Percentiles rank a stretch among this genome's conserved stretches.
Evolutionary conservation across 169 alveolate genomes (phyloP).

Genomic region (Prorocentrum cordatum): DNA sequence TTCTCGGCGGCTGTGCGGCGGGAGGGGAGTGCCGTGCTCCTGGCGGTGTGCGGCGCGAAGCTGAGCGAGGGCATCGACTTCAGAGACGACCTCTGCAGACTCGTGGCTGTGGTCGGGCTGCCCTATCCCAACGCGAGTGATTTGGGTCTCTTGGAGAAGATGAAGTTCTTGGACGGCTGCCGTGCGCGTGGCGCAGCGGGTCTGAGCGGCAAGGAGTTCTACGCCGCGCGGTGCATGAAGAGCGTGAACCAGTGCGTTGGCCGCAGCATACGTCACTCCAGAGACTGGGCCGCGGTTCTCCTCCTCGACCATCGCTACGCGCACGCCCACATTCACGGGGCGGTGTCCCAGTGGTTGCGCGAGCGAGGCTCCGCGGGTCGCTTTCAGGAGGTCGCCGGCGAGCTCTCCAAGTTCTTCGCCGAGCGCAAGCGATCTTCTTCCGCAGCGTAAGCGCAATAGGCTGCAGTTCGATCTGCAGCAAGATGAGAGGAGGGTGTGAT

Average conservation of each 20-base stretch:
- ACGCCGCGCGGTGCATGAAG: constrained; percentile 76
- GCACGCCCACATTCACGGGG: not conserved
- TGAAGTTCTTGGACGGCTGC: constrained; percentile 45
- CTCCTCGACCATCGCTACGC: constrained; percentile 81
- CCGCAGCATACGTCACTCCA: constrained; percentile 86
- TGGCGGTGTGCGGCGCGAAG: constrained; percentile 58
- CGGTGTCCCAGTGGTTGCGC: constrained; percentile 19
- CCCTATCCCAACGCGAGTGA: constrained; percentile 81
- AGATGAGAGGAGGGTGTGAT: no score
- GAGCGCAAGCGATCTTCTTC: no score
- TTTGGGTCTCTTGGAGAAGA: constrained; percentile 43
- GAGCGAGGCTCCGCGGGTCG: not conserved
- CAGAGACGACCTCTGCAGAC: constrained; percentile 80
- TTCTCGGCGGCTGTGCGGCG: not conserved
- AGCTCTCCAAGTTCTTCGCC: no score
- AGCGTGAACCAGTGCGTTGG: constrained; percentile 88
- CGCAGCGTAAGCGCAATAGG: no score
- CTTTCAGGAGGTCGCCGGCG: no score
- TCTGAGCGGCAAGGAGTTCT: constrained; percentile 50
- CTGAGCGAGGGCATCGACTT: constrained; percentile 82
- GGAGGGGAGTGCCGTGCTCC: constrained; percentile 28
- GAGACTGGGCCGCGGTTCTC: constrained; percentile 83
- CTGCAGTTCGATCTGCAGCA: no score
- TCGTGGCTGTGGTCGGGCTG: constrained; percentile 79
- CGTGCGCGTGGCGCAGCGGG: not conserved